Conservation (phyloP, 306 rosid species). For the Vigna reflexopilosa region DNA sequence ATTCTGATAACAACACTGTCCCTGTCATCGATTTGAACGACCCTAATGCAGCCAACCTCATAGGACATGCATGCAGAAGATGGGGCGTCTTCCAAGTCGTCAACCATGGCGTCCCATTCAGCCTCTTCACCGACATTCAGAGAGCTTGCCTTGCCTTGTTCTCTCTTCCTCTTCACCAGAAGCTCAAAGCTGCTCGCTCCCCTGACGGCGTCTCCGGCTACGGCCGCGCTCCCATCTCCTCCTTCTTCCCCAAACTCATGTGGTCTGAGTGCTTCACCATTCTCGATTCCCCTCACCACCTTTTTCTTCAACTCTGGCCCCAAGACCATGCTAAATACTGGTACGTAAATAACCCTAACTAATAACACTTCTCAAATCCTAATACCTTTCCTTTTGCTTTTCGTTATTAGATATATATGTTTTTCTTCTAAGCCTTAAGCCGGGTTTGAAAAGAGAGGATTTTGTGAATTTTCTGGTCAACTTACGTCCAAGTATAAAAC, state of each 20-base stretch:
- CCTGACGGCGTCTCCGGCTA: conserved; percentile 76
- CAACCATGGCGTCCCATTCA: conserved; percentile 63
- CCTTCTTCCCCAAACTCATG: conserved; percentile 87
- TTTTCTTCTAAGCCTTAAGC: conserved; percentile 8
- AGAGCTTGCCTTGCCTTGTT: conserved; percentile 49
- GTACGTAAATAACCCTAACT: conserved; percentile 50
- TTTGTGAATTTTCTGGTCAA: not conserved
- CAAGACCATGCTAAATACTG: conserved; percentile 62
- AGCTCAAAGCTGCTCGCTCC: conserved; percentile 72
- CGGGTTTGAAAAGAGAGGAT: not conserved
- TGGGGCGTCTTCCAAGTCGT: conserved; percentile 84
- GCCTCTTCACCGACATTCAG: conserved; percentile 58
- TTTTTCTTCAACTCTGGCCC: conserved; percentile 83
- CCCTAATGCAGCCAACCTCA: conserved; percentile 54
- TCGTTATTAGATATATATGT: not conserved
- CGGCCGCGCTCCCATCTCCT: conserved; percentile 73
- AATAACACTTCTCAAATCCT: too few relatives aligned
- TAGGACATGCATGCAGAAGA: conserved; percentile 70
- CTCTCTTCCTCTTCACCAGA: conserved; percentile 62
- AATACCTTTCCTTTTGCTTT: not conserved
- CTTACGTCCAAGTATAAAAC: too few relatives aligned
- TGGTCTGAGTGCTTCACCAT: conserved; percentile 92
- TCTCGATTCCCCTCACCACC: conserved; percentile 70
- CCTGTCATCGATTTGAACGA: conserved; percentile 64
- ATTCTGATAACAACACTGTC: not conserved